Conservation (phyloP, 2,329 filamentous ascomycete genomes). For the Fusarium devonianum region DNA sequence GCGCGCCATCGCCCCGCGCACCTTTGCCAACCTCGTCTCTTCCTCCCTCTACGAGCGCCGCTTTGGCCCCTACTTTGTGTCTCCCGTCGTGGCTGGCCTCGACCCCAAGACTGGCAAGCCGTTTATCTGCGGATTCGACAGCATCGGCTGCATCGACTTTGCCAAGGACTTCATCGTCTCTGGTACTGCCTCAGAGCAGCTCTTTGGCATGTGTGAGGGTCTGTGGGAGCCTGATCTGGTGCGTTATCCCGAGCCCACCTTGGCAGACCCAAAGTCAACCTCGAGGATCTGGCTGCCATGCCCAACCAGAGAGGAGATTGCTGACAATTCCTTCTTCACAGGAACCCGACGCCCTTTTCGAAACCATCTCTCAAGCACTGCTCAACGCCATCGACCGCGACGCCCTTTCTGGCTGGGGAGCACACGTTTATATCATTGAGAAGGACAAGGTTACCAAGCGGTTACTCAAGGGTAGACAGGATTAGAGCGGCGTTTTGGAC, state of each 20-base stretch:
- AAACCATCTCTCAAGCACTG: constrained; percentile 95
- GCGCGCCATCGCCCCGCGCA: constrained; percentile 91
- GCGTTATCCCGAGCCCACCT: constrained; percentile 47
- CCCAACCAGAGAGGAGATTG: neutral
- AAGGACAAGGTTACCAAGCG: constrained; percentile 99
- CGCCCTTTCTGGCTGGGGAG: constrained; percentile 96
- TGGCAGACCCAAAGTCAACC: too few species aligned
- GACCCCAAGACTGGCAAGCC: constrained; percentile 93
- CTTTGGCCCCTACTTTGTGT: constrained; percentile 97
- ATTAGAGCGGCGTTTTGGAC: constrained; percentile 59
- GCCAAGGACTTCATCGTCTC: constrained; percentile 99
- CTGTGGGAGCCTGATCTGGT: constrained; percentile 98
- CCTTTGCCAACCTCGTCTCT: constrained; percentile 94
- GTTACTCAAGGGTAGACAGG: constrained; percentile 96
- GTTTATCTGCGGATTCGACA: constrained; percentile 99
- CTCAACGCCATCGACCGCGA: constrained; percentile 97
- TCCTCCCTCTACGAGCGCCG: constrained; percentile 91
- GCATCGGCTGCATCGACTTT: constrained; percentile 99
- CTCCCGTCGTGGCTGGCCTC: constrained; percentile 91
- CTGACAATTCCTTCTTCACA: constrained; percentile 26
- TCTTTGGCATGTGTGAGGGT: constrained; percentile 98
- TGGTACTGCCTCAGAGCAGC: constrained; percentile 93
- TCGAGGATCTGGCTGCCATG: too few species aligned
- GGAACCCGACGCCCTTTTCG: constrained; percentile 94
- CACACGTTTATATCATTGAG: constrained; percentile 99